A percentile compares a stretch with the other conserved stretches of the same genome.
phyloP scores from a whole-genome alignment of 805 yeast species.

The Ogataea thermomethanolica region DNA sequence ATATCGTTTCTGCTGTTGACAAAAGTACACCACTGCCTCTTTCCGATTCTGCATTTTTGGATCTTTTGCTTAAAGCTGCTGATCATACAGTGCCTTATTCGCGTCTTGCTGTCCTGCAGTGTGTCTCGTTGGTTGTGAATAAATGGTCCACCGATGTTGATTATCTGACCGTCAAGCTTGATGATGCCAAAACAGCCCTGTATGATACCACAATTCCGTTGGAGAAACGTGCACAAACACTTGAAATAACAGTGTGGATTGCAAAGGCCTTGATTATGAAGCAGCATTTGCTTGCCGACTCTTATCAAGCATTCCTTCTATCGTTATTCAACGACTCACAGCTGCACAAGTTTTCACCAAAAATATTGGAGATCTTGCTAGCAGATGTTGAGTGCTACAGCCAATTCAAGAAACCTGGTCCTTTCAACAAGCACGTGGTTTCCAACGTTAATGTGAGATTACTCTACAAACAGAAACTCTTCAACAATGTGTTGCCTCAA shows the following conservation, averaged over 20 bases:
- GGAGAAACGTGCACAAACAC: conserved; percentile 22
- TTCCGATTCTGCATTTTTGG: conserved; percentile 14
- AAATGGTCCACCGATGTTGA: conserved; percentile 40
- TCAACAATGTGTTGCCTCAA: conserved; percentile 54
- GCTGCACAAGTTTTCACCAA: conserved; percentile 43
- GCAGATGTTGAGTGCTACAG: conserved; percentile 62
- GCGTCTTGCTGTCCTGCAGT: conserved; percentile 55
- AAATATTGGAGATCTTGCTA: conserved; percentile 59
- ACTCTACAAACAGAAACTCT: conserved; percentile 78
- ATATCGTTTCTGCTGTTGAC: conserved; percentile 52
- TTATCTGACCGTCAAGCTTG: conserved; percentile 16
- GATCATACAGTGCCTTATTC: conserved; percentile 27
- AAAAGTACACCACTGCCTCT: conserved; percentile 33
- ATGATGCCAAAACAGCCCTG: conserved; percentile 1
- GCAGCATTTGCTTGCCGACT: conserved; percentile 41
- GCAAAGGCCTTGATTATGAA: conserved; percentile 65
- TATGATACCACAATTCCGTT: conserved; percentile 1
- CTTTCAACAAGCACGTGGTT: conserved; percentile 29
- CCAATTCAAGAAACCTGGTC: conserved; percentile 36
- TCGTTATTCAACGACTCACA: conserved; percentile 32
- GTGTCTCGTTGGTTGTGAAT: conserved; percentile 53
- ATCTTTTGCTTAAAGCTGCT: conserved; percentile 16
- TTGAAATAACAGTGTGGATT: conserved; percentile 68
- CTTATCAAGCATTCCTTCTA: conserved; percentile 35
- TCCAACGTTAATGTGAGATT: conserved; percentile 56